These are phyloP conservation scores for barrel medic (Medicago truncatula) DNA, from an alignment of 306 rosid genomes.

Conservation along the genomic window DNA sequence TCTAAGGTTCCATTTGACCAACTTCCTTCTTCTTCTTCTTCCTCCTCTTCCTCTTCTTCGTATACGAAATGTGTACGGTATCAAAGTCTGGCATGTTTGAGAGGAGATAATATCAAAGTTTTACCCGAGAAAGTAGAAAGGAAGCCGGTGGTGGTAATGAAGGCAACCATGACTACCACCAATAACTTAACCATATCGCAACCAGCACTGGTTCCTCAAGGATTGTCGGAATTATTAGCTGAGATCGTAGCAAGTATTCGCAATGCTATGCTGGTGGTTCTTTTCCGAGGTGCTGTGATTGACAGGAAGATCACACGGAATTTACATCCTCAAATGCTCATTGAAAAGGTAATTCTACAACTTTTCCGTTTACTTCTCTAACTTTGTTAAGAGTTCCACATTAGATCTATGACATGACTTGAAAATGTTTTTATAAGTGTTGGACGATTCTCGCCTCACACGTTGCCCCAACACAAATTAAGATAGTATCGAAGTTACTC, in stretches of 20 bases:
- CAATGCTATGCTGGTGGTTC: constrained; percentile 22
- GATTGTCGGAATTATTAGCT: constrained; percentile 31
- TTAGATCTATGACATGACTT: too few species aligned
- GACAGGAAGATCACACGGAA: neutral
- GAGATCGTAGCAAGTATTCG: neutral
- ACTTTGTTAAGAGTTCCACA: too few species aligned
- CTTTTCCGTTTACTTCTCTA: neutral
- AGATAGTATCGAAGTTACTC: too few species aligned
- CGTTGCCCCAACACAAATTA: too few species aligned
- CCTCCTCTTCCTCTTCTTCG: neutral
- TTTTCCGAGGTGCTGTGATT: neutral
- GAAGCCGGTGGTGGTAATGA: constrained; percentile 1
- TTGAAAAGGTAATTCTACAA: constrained; percentile 42
- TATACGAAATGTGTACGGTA: constrained; percentile 6
- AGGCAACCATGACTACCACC: constrained; percentile 19
- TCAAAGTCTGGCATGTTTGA: constrained; percentile 34
- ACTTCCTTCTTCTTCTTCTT: neutral
- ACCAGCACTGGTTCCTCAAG: constrained; percentile 21
- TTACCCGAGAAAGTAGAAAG: constrained; percentile 22
- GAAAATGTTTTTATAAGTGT: neutral
- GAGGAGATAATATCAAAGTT: neutral
- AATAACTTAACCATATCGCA: constrained; percentile 25
- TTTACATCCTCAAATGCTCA: constrained; percentile 40
- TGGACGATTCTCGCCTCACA: too few species aligned
- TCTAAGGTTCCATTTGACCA: constrained; percentile 37